These are phyloP conservation scores for Sporisorium scitamineum DNA, from an alignment of 1,284 basidiomycete genomes.

Conservation along the genomic window DNA sequence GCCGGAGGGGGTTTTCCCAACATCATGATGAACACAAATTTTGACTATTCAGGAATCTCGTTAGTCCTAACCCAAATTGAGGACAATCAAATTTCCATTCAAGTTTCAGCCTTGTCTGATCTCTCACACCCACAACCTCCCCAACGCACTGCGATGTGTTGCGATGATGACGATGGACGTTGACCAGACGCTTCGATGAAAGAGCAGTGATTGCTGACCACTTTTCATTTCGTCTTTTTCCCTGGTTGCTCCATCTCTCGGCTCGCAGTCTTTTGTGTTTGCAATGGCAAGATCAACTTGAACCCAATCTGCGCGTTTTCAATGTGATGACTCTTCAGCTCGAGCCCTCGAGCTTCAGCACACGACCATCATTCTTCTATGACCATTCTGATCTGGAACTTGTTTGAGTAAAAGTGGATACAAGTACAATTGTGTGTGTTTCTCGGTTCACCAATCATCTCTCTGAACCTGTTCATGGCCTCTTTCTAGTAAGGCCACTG, in stretches of 20 bases:
- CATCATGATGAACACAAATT: slow-evolving; percentile 45
- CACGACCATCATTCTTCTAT: too few species aligned
- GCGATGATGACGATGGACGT: neutral
- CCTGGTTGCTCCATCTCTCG: neutral
- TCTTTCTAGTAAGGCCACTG: slow-evolving; percentile 22
- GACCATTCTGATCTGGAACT: neutral
- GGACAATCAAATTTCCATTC: slow-evolving; percentile 56
- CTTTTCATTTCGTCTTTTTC: neutral
- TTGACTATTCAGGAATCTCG: slow-evolving; percentile 56
- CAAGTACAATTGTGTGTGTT: slow-evolving; percentile 22
- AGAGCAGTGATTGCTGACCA: neutral
- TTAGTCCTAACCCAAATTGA: slow-evolving; percentile 49
- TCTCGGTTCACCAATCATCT: too few species aligned
- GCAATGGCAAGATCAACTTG: too few species aligned
- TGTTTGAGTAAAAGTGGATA: slow-evolving; percentile 3
- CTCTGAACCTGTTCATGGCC: neutral
- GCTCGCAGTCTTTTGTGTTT: too few species aligned
- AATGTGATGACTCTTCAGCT: too few species aligned
- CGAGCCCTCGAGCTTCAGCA: too few species aligned
- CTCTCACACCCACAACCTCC: neutral
- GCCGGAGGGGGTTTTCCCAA: too few species aligned
- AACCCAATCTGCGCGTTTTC: too few species aligned
- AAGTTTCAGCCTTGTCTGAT: slow-evolving; percentile 59
- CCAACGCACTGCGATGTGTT: neutral
- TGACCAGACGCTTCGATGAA: neutral